Evolutionary conservation across 192 early-diverging fungal species (phyloP).

Genomic region (Coemansia sp.): DNA sequence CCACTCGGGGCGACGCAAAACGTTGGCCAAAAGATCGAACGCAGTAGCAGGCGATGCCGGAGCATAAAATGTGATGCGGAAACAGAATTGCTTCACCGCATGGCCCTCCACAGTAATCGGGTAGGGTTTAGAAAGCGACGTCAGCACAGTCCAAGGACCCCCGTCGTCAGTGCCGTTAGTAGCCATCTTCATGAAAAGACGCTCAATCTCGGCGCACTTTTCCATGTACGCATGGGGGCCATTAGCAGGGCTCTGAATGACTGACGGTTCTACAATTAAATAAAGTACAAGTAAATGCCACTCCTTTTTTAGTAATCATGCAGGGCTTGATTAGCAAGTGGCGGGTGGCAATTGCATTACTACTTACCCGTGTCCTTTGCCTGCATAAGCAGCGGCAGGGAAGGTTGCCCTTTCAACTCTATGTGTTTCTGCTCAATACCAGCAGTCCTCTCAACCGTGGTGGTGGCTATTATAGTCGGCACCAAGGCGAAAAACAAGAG

Average conservation of each 20-base stretch:
- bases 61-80: constrained; percentile 41
- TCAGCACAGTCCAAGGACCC: constrained; percentile 32
- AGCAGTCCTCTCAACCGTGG: not conserved
- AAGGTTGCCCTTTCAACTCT: not conserved
- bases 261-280: not conserved
- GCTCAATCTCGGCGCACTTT: constrained; percentile 39
- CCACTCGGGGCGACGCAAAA: constrained; percentile 50
- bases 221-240: constrained; percentile 25
- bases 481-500: constrained; percentile 29
- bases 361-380: constrained; percentile 1
- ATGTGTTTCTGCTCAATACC: not conserved
- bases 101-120: constrained; percentile 47
- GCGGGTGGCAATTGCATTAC: not conserved
- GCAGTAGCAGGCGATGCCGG: constrained; percentile 36
- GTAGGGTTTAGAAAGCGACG: constrained; percentile 28
- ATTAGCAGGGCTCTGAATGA: not conserved
- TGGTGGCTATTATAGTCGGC: constrained; percentile 4
- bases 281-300: not conserved
- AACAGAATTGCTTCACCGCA: constrained; percentile 41
- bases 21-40: constrained; percentile 51
- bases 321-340: constrained; percentile 13
- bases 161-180: not conserved
- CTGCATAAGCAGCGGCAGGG: not conserved
- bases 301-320: not conserved
- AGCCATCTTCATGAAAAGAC: constrained; percentile 29